Evolutionary conservation across 176 grass and related monocot species (phyloP).

Genomic region (Bothriochloa decipiens): DNA sequence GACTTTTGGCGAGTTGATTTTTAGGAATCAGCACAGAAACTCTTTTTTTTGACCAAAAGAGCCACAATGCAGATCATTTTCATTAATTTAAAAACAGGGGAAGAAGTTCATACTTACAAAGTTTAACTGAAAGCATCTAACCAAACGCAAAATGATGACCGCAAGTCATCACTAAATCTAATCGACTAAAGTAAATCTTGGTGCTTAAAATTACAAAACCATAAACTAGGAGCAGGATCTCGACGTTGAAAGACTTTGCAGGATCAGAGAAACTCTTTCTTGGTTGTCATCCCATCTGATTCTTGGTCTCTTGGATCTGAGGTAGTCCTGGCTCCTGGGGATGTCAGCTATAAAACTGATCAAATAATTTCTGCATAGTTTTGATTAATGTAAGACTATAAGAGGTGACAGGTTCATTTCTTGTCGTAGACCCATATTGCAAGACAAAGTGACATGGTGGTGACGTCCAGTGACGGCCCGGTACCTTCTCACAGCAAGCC

Average conservation of each 20-base stretch:
- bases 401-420: slow-evolving; percentile 33
- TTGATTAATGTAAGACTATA: not conserved
- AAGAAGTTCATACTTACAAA: no score
- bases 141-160: no score
- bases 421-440: slow-evolving; percentile 57
- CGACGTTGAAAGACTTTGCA: no score
- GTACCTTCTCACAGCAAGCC: slow-evolving; percentile 60
- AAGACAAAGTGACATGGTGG: slow-evolving; percentile 79
- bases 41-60: no score
- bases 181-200: no score
- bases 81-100: no score
- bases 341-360: slow-evolving; percentile 18
- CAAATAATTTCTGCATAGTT: slow-evolving; percentile 4
- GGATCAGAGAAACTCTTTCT: not conserved
- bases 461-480: slow-evolving; percentile 58
- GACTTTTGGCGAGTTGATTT: not conserved
- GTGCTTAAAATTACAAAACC: no score
- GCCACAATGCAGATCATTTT: no score
- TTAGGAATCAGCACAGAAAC: not conserved
- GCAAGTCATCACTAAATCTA: no score
- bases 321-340: not conserved
- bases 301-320: not conserved
- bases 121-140: no score
- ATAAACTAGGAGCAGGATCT: no score
- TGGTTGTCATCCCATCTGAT: not conserved